Conservation (phyloP, 176 grass and related monocot species). For the Alloteropsis semialata region DNA sequence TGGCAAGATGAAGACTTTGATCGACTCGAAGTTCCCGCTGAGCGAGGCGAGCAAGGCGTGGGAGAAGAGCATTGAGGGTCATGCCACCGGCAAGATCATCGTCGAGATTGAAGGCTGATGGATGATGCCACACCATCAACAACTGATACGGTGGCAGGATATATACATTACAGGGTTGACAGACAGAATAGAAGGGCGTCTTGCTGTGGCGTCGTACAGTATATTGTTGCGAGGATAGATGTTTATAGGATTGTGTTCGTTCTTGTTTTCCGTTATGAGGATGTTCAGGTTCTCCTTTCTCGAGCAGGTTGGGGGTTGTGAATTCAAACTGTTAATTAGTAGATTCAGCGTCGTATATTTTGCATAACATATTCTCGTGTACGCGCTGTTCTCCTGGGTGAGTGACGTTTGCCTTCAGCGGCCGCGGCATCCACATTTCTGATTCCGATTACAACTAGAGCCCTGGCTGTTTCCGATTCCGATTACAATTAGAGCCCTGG, state of each 20-base stretch:
- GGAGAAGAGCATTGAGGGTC: conserved; percentile 69
- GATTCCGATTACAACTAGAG: too few species aligned
- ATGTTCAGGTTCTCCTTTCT: background rate
- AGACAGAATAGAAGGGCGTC: background rate
- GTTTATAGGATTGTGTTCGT: background rate
- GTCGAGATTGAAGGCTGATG: conserved; percentile 24
- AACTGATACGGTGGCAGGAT: too few species aligned
- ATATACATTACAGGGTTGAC: background rate
- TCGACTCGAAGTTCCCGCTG: conserved; percentile 43
- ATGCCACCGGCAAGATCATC: conserved; percentile 65
- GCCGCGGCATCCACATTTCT: too few species aligned
- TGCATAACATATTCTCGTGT: too few species aligned
- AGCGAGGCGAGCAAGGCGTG: conserved; percentile 49
- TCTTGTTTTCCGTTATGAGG: background rate
- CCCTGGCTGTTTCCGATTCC: too few species aligned
- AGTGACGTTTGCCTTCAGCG: too few species aligned
- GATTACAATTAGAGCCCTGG: too few species aligned
- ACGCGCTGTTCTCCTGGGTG: too few species aligned
- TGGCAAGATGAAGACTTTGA: conserved; percentile 51
- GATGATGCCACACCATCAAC: too few species aligned
- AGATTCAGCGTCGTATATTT: too few species aligned
- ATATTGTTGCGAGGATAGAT: background rate
- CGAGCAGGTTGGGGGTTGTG: background rate
- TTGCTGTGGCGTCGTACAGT: background rate
- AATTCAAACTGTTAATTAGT: too few species aligned